These are phyloP conservation scores for Aureobasidium sp. DNA, from an alignment of 2,329 filamentous ascomycete genomes.

Conservation along the genomic window DNA sequence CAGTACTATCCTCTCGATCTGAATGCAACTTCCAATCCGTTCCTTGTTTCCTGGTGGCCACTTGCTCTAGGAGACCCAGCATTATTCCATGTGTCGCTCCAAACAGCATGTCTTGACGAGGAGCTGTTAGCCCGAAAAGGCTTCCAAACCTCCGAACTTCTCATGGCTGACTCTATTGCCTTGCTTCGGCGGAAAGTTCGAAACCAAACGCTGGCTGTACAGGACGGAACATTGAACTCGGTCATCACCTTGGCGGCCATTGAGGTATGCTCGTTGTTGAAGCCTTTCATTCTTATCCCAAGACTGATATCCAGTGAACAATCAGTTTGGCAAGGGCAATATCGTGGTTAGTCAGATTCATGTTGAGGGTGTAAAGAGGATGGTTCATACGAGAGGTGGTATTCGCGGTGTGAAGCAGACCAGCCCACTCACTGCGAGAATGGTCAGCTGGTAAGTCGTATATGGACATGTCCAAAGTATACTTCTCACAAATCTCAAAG, in stretches of 20 bases:
- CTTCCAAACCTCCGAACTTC: not conserved
- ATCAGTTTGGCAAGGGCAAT: slow-evolving; percentile 6
- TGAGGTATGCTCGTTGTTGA: not conserved
- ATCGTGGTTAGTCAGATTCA: not conserved
- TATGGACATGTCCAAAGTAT: no score
- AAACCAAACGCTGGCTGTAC: not conserved
- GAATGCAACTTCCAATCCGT: not conserved
- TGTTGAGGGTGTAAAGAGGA: not conserved
- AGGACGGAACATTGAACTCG: slow-evolving; percentile 8
- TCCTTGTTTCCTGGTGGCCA: slow-evolving; percentile 7
- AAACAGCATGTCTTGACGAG: slow-evolving; percentile 8
- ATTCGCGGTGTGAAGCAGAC: not conserved
- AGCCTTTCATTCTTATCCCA: not conserved
- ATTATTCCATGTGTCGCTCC: slow-evolving; percentile 4
- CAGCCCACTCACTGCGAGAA: not conserved
- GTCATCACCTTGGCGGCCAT: slow-evolving; percentile 7
- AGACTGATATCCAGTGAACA: not conserved
- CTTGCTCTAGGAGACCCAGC: slow-evolving; percentile 1
- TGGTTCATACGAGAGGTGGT: not conserved
- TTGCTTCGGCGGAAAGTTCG: not conserved
- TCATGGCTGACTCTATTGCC: slow-evolving; percentile 4
- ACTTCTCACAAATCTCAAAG: not conserved
- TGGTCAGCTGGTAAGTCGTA: slow-evolving; percentile 2
- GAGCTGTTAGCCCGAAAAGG: not conserved
- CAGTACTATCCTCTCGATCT: slow-evolving; percentile 10